Base-by-base conservation (phyloP, 331 rosid genomes). In the Ulmus americana region DNA sequence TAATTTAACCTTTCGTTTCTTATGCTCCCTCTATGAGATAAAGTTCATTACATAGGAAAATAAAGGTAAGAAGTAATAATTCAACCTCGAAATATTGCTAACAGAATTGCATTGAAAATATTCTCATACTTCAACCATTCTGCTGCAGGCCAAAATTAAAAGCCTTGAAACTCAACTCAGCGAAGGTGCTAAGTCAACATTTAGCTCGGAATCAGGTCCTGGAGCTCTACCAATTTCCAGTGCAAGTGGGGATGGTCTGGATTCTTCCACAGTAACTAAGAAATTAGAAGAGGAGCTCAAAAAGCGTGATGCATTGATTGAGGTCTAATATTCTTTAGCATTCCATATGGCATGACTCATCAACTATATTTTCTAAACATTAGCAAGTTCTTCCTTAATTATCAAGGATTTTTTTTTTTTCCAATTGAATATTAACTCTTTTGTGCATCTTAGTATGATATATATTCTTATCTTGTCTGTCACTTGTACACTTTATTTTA, bases 221-320 rank as follows among this genome's bases (percentile, higher is more conserved):
- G 80, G 47, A 18, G 76, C 68, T 62, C 70, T 62, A 51, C 74
- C 90, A 68, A 73, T 74, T 77, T 71, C 90, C 48, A 81, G 59
- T 71, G 65, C 79, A 64, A 54, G 78, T 72, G 89, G 84, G 76
- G 91, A 87, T 63, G 78, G 65, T 62, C 60, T 74, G 73, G 86
- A 86, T 67, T 79, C 86, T 67, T 77, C 90, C 3, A 77, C 82
- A 18, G 90, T 90, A 66, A 81, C 86, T 74, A 94, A 78, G 81
- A 94, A 90, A 68, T 84, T 94, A 67, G 99, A 94, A 81, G 99
- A 94, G 71, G 99, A 94, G 70, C 95, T 94, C 73, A 85, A 85
- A 70, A 94, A 94, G 76, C 97, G 96, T 45, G 99, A 94, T 80
- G 91, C 97, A 47, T 79, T 94, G 13, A 94, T 94, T 54, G 98